Base-by-base conservation (phyloP, 1,139 yeast species). In the Nakaseomyces sp. region DNA sequence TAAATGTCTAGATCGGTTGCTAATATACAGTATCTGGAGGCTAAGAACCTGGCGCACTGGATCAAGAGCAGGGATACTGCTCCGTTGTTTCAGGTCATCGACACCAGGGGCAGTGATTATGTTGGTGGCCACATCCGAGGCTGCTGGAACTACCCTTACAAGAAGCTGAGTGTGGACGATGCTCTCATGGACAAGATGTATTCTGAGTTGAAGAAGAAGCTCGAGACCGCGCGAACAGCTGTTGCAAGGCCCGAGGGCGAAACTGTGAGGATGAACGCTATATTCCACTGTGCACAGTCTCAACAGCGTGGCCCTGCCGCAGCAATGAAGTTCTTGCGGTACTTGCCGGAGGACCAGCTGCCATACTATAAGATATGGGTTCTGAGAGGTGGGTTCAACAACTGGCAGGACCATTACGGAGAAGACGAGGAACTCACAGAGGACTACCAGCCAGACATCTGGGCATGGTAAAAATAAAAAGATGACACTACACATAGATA, bases 241-340 rank as follows among this genome's bases (percentile, higher is more conserved):
- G 29, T n/a, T 6, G 25, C 25, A 6, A 6, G 9, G 9, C 25
- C 6, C 8, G 29, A 26, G 6, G 2, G 29, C n/a, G n/a, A 26
- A 6, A 10, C 7, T 10, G 76, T 53, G 17, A 17, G 24, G 24
- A 20, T 35, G 28, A 50, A 76, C 46, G 79, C 88, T 0, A 82
- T 91, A 1, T 89, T 91, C 67, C 96, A 89, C 61, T 91, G 97
- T 64, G 89, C 88, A 32, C 70, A 85, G 37, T 81, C 93, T 2
- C 96, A 89, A 63, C 93, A 81, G 47, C 69, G 97, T 40, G 97
- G 97, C 0, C 97, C 97, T 0, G 70, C 85, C 7, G 75, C 95
- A 2, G 88, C 96, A 0, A 68, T 80, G 60, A 71, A 71, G 54
- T 84, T 83, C 54, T 64, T 80, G 47, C 67, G 91, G 50, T 69